phyloP scores from a whole-genome alignment of 306 rosid genomes.

The Cicer pinnatifidum region DNA sequence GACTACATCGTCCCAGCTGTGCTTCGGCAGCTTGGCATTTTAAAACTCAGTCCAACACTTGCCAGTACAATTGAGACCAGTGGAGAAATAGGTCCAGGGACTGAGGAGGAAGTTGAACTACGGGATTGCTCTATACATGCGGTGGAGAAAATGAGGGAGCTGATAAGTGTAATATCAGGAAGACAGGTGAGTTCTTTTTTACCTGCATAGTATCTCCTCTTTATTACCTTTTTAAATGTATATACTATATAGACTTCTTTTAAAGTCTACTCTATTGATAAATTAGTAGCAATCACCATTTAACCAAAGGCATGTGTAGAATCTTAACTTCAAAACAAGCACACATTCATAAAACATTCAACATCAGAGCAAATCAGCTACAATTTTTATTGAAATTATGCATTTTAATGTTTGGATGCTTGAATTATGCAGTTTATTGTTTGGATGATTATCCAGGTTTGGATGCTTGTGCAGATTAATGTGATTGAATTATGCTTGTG shows the following conservation, averaged over 20 bases:
- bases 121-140: slow-evolving; percentile 94
- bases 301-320: too few species aligned
- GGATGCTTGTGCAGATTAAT: too few species aligned
- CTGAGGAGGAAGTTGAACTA: slow-evolving; percentile 94
- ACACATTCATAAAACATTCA: too few species aligned
- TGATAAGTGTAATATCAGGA: slow-evolving; percentile 71
- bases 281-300: too few species aligned
- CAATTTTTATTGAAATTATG: too few species aligned
- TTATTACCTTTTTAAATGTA: background rate
- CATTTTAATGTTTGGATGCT: too few species aligned
- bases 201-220: background rate
- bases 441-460: too few species aligned
- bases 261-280: background rate
- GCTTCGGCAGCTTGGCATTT: slow-evolving; percentile 82
- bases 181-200: slow-evolving; percentile 60
- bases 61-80: slow-evolving; percentile 67
- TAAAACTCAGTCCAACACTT: slow-evolving; percentile 74
- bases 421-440: too few species aligned
- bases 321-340: too few species aligned
- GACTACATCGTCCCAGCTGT: slow-evolving; percentile 97
- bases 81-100: slow-evolving; percentile 82
- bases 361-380: too few species aligned
- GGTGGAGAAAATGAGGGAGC: slow-evolving; percentile 93
- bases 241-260: background rate
- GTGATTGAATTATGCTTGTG: too few species aligned